A percentile compares a stretch with the other conserved stretches of the same genome.
These are phyloP conservation scores for Platismatia glauca DNA, from an alignment of 495 filamentous ascomycete genomes.

Conservation along the genomic window DNA sequence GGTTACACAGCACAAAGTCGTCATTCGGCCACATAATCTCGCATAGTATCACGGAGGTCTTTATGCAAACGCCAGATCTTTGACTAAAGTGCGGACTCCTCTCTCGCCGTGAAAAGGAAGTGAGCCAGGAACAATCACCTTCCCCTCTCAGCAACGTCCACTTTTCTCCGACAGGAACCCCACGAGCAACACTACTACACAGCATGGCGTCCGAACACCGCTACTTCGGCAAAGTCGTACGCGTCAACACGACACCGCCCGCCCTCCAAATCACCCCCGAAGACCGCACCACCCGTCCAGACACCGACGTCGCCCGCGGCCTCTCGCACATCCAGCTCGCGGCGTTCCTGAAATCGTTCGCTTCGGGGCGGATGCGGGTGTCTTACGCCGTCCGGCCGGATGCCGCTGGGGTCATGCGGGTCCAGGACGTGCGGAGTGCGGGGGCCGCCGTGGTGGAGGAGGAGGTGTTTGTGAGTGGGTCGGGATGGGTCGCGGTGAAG, in stretches of 20 bases:
- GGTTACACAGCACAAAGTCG: background rate
- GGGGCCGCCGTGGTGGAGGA: background rate
- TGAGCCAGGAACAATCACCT: background rate
- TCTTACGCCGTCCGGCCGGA: background rate
- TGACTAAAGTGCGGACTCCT: too few species aligned
- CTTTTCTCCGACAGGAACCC: too few species aligned
- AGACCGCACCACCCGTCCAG: background rate
- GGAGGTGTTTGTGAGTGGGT: background rate
- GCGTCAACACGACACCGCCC: background rate
- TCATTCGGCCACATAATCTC: background rate
- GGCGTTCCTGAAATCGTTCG: background rate
- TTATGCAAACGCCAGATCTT: too few species aligned
- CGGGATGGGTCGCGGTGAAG: background rate
- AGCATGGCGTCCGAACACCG: background rate
- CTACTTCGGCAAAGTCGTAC: background rate
- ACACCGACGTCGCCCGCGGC: background rate
- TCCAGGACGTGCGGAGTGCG: background rate
- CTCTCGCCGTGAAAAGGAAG: too few species aligned
- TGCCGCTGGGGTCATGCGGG: background rate
- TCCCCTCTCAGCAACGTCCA: background rate
- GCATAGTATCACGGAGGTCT: too few species aligned
- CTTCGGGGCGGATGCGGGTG: background rate
- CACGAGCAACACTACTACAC: too few species aligned
- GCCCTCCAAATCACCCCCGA: background rate
- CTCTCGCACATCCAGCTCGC: background rate